These are phyloP conservation scores for Monosporascus sp. DNA, from an alignment of 2,329 filamentous ascomycete genomes.

Conservation along the genomic window DNA sequence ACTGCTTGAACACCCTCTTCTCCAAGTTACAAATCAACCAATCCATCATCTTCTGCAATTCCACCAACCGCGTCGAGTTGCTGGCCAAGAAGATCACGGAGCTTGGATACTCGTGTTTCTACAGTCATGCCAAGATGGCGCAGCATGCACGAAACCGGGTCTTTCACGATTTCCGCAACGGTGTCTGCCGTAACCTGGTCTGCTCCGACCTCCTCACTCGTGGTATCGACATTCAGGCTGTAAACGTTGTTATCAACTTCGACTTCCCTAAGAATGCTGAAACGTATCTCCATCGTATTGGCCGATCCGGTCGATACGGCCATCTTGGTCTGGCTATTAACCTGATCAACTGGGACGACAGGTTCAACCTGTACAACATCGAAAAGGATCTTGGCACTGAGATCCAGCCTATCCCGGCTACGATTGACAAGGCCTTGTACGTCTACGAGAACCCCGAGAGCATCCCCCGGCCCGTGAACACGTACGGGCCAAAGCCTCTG, in stretches of 20 bases:
- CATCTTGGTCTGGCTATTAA: constrained; percentile 98
- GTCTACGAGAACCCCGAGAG: constrained; percentile 96
- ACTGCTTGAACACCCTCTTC: constrained; percentile 97
- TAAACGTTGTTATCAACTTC: constrained; percentile 99
- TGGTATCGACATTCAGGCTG: constrained; percentile 98
- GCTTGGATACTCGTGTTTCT: constrained; percentile 98
- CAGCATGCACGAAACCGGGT: constrained; percentile 96
- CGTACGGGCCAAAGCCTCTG: constrained; percentile 27
- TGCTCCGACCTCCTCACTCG: constrained; percentile 96
- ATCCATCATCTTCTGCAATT: constrained; percentile 99
- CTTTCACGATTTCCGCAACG: constrained; percentile 98
- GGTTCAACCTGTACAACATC: constrained; percentile 98
- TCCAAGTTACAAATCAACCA: constrained; percentile 99
- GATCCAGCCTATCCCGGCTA: constrained; percentile 90
- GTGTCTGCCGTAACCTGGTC: constrained; percentile 94
- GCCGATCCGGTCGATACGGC: constrained; percentile 93
- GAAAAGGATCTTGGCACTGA: constrained; percentile 96
- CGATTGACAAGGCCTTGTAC: constrained; percentile 96
- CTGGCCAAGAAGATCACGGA: constrained; percentile 99
- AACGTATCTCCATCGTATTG: constrained; percentile 96
- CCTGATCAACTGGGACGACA: constrained; percentile 98
- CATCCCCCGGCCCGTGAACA: constrained; percentile 75
- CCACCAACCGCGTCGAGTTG: constrained; percentile 94
- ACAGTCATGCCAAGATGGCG: constrained; percentile 97
- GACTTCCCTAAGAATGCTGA: constrained; percentile 99